phyloP scores from a whole-genome alignment of 441 rosid genomes.

The Brassica hybrid region DNA sequence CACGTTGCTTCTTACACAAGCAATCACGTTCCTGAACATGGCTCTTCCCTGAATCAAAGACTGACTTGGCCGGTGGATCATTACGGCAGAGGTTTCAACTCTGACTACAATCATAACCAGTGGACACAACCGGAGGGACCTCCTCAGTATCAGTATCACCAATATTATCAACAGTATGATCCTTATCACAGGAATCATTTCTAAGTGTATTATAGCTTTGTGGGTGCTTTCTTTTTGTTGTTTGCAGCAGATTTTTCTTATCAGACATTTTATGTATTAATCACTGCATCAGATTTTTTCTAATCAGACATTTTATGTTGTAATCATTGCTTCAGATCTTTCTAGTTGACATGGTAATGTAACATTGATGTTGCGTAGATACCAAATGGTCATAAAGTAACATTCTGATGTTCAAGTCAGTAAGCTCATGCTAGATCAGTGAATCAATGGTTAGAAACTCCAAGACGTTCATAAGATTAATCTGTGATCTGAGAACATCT shows the following conservation, averaged over 20 bases:
- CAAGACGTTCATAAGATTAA: too few relatives aligned
- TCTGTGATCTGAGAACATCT: too few relatives aligned
- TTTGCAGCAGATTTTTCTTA: background rate
- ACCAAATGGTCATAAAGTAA: background rate
- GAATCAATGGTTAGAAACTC: too few relatives aligned
- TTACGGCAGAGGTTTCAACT: background rate
- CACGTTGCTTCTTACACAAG: slow-evolving; percentile 19
- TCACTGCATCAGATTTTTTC: background rate
- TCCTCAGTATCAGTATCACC: background rate
- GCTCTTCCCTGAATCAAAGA: slow-evolving; percentile 12
- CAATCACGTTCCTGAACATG: background rate
- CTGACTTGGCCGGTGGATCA: background rate
- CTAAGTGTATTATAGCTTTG: background rate
- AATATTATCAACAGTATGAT: background rate
- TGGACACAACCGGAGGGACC: background rate
- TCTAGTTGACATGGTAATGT: background rate
- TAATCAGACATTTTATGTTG: background rate
- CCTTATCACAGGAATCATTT: background rate
- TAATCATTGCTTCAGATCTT: background rate
- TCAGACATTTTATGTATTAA: background rate
- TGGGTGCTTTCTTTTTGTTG: background rate
- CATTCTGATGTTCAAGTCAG: too few relatives aligned
- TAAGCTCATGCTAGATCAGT: too few relatives aligned
- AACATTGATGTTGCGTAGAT: background rate
- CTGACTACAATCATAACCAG: slow-evolving; percentile 3